Evolutionary conservation across 345 rosid genomes (phyloP), one percentile per base, ranked within the genome.

Genomic region (Cardamine occulta): DNA sequence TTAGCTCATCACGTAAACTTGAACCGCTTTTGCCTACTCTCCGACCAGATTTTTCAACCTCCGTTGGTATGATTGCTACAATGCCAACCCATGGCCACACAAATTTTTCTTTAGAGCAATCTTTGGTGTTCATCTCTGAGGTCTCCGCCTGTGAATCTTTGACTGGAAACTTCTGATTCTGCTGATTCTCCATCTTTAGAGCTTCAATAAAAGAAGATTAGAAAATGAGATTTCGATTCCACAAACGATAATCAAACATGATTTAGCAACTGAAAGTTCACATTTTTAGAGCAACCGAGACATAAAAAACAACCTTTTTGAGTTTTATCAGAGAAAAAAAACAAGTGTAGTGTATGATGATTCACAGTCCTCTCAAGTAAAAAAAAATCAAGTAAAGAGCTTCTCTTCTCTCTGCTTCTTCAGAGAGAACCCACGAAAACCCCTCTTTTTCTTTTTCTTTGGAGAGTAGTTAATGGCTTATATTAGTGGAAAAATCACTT

Each of bases 51-150:
- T 56, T 32, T 0, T 67, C 79, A 13, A 69, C 0, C 15, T 65
- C 68, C 2, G 86, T 87, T 68, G 74, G 82, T n/a, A 93, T 70
- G 77, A 91, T 93, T 0, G 93, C 93, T 31, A 93, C 47, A 40
- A 88, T 52, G 5, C 93, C 98, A 78, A 75, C 78, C 83, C 89
- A 87, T 23, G 97, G 97, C 79, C 73, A 75, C 28, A 67, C 73
- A 15, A 66, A 74, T 14, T 74, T 58, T 7, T 35, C 60, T 28
- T 35, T 49, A 1, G 49, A 42, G 7, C 28, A 40, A 4, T 63
- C 65, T 7, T 49, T 47, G 45, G 1, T 5, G 19, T 42, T 45
- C 63, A 18, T 53, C 34, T 51, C 24, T 39, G 68, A 49, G 1
- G 14, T 53, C 70, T 52, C 64, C 18, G 24, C n/a, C 2, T 48